Evolutionary conservation across 768 basidiomycete species (phyloP), one percentile per base, ranked within the genome.

Genomic region (Tylopilus subfusipes): DNA sequence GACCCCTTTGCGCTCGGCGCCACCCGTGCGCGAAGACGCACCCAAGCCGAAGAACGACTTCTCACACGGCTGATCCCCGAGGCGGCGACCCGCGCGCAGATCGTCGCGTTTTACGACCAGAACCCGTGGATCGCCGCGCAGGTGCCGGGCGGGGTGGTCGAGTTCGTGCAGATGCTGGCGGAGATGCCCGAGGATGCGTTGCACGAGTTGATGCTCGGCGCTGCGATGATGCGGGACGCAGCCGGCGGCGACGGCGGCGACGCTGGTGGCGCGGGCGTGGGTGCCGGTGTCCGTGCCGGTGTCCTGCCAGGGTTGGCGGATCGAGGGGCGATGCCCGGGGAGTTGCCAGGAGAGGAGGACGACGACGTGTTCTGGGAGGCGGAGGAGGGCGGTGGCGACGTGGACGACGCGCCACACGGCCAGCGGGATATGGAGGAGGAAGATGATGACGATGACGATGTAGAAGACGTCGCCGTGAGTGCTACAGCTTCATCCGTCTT

Each of bases 71-170:
- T 86, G 43, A 73, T 88, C 12, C 83, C 83, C 4, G 83, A 89
- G 63, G 72, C 73, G 5, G 79, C 72, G 8, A 75, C 83, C 44
- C 75, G 86, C 29, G 73, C 72, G 14, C 85, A 87, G 59, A 67
- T 89, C 0, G 73, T 85, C 69, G 82, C 80, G 21, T 75, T 86
- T 53, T 84, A 81, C 55, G 78, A 81, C 51, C 85, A 76, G 21
- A 72, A 82, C 58, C 81, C 82, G 9, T 69, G 72, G 12, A 68
- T 90, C 13, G 77, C 75, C 16, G 75, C 74, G 31, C 78, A 80
- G 56, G 82, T 88, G 53, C 85, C 82, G 0, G 86, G 82, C 0
- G 87, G 86, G 1, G 68, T 86, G n/a, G 69, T 82, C 21, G 81
- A 86, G 62, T 83, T 88, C 58, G 78, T 80, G 21, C 80, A 84